Conservation (phyloP, 805 yeast genomes). For the Pichia insulana region DNA sequence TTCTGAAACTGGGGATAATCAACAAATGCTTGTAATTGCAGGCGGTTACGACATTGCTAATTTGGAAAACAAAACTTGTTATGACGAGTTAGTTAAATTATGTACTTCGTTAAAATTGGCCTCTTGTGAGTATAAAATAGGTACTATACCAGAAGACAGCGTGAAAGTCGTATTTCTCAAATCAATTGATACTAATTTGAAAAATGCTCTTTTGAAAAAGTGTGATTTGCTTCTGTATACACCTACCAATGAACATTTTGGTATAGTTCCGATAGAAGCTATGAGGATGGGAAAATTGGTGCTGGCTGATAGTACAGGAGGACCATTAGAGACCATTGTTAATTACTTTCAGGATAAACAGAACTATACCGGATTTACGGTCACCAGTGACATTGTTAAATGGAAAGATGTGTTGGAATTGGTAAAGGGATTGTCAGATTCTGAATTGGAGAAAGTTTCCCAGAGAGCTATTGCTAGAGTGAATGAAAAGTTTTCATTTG, state of each 20-base stretch:
- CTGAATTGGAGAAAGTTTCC: constrained; percentile 8
- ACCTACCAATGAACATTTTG: constrained; percentile 90
- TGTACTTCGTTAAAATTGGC: constrained; percentile 26
- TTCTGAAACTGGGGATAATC: constrained; percentile 22
- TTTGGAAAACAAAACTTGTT: constrained; percentile 64
- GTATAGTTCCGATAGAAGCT: constrained; percentile 94
- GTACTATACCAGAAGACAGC: neutral
- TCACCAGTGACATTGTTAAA: constrained; percentile 34
- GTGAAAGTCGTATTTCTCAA: constrained; percentile 50
- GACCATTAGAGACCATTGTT: constrained; percentile 76
- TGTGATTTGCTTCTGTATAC: constrained; percentile 71
- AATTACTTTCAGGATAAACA: constrained; percentile 19
- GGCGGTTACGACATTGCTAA: constrained; percentile 88
- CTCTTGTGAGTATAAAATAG: neutral
- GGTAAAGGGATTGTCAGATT: constrained; percentile 21
- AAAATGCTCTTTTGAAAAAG: constrained; percentile 49
- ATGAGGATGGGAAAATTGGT: constrained; percentile 82
- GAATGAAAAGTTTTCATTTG: constrained; percentile 33
- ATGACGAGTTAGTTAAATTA: constrained; percentile 47
- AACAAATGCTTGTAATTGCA: constrained; percentile 56
- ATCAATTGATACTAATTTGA: constrained; percentile 59
- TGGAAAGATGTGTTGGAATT: constrained; percentile 49
- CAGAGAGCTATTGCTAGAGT: constrained; percentile 29
- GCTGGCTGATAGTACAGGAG: constrained; percentile 81
- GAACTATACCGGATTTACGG: constrained; percentile 51